A percentile compares a stretch with the other conserved stretches of the same genome.
Evolutionary conservation across 148 eudicot species (phyloP).

Genomic region (Salicornia ramosissima): DNA sequence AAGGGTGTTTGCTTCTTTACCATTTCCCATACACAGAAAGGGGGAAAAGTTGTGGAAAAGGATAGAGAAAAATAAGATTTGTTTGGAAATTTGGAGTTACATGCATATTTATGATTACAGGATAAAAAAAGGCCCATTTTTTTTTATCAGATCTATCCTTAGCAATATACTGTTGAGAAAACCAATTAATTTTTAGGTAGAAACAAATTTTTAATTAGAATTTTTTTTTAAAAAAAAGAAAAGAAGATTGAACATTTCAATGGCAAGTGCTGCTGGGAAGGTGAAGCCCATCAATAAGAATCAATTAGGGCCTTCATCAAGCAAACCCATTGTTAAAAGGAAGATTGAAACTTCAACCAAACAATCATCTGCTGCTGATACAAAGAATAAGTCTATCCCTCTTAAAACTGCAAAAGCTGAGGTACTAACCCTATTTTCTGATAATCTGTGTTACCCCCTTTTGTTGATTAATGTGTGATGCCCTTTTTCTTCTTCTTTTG

Average conservation of each 20-base stretch:
- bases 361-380: slow-evolving; percentile 32
- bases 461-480: neutral
- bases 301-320: slow-evolving; percentile 23
- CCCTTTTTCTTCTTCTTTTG: neutral
- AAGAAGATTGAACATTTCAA: neutral
- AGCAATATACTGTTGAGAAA: too few species aligned
- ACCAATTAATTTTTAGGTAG: too few species aligned
- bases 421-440: slow-evolving; percentile 40
- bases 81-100: neutral
- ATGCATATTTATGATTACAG: neutral
- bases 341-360: slow-evolving; percentile 34
- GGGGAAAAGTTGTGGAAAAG: too few species aligned
- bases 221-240: too few species aligned
- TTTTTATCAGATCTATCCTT: slow-evolving; percentile 13
- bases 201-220: too few species aligned
- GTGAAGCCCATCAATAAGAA: slow-evolving; percentile 27
- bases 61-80: slow-evolving; percentile 4
- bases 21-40: slow-evolving; percentile 11
- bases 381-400: slow-evolving; percentile 33
- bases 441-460: slow-evolving; percentile 4
- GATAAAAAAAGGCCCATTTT: neutral
- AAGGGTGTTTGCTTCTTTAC: neutral
- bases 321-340: slow-evolving; percentile 33
- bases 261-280: slow-evolving; percentile 30
- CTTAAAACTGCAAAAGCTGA: slow-evolving; percentile 37